Percentiles rank a stretch among this genome's conserved stretches.
These are phyloP conservation scores for Suillus paluster DNA, from an alignment of 768 basidiomycete genomes.

Conservation along the genomic window DNA sequence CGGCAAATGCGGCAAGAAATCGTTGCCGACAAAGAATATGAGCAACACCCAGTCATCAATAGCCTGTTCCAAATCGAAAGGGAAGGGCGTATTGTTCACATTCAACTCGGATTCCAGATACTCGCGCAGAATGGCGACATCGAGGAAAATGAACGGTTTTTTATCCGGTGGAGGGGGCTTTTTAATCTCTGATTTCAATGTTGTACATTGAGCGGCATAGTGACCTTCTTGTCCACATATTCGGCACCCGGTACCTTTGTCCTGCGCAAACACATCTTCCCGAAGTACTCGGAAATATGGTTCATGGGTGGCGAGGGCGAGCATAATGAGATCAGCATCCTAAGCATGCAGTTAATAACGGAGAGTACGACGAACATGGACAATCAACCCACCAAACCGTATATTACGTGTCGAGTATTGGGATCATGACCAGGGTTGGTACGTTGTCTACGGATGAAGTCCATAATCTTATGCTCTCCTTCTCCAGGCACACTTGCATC, in stretches of 20 bases:
- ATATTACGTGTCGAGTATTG: constrained; percentile 96
- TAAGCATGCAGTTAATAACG: constrained; percentile 36
- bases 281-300: constrained; percentile 97
- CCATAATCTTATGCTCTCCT: constrained; percentile 99
- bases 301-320: constrained; percentile 96
- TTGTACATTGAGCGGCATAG: constrained; percentile 93
- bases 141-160: constrained; percentile 99
- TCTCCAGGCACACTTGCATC: constrained; percentile 98
- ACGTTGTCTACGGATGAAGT: constrained; percentile 91
- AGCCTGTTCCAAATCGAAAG: constrained; percentile 93
- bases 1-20: constrained; percentile 95
- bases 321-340: constrained; percentile 99
- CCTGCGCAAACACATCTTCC: constrained; percentile 96
- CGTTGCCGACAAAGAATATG: constrained; percentile 99
- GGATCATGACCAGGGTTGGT: constrained; percentile 89
- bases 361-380: not conserved
- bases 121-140: constrained; percentile 93
- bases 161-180: constrained; percentile 63
- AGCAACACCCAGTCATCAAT: constrained; percentile 99
- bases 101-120: constrained; percentile 97
- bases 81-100: constrained; percentile 75
- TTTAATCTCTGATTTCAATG: constrained; percentile 67
- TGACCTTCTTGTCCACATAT: constrained; percentile 96
- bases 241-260: constrained; percentile 79
- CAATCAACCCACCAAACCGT: constrained; percentile 75